Conservation (phyloP, 306 rosid species). For the Rosa lucieae region DNA sequence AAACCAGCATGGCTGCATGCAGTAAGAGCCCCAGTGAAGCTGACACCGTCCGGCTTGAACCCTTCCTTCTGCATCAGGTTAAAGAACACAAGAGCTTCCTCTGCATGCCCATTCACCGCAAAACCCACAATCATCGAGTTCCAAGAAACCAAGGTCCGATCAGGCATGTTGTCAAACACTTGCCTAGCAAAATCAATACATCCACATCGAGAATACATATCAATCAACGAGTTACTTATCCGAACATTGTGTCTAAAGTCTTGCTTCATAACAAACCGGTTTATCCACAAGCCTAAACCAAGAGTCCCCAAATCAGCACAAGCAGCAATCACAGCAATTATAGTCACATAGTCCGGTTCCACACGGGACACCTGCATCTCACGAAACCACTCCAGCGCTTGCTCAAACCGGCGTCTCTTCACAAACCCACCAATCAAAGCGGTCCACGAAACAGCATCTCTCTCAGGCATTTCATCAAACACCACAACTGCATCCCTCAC, state of each 20-base stretch:
- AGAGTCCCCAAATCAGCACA: conserved; percentile 88
- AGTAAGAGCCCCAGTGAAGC: conserved; percentile 82
- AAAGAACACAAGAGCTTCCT: conserved; percentile 64
- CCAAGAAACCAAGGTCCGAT: conserved; percentile 72
- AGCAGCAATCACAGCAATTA: conserved; percentile 69
- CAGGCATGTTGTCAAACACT: conserved; percentile 56
- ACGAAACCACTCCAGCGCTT: conserved; percentile 67
- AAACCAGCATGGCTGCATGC: conserved; percentile 89
- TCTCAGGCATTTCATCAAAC: conserved; percentile 80
- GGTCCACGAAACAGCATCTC: conserved; percentile 79
- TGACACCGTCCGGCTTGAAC: conserved; percentile 68
- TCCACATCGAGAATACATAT: conserved; percentile 89
- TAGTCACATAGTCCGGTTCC: conserved; percentile 70
- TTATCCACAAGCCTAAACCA: conserved; percentile 73
- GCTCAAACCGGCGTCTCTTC: conserved; percentile 51
- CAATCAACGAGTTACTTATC: conserved; percentile 67
- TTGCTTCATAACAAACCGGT: conserved; percentile 47
- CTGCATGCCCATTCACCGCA: conserved; percentile 71
- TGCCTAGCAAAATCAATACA: conserved; percentile 66
- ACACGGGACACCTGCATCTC: conserved; percentile 74
- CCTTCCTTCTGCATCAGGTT: conserved; percentile 65
- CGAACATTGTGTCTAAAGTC: conserved; percentile 47
- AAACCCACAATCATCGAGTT: conserved; percentile 84
- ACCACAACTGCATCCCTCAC: conserved; percentile 46
- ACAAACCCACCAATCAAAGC: conserved; percentile 78